phyloP scores from a whole-genome alignment of 1,284 basidiomycete species.

The Tilletia setariae region DNA sequence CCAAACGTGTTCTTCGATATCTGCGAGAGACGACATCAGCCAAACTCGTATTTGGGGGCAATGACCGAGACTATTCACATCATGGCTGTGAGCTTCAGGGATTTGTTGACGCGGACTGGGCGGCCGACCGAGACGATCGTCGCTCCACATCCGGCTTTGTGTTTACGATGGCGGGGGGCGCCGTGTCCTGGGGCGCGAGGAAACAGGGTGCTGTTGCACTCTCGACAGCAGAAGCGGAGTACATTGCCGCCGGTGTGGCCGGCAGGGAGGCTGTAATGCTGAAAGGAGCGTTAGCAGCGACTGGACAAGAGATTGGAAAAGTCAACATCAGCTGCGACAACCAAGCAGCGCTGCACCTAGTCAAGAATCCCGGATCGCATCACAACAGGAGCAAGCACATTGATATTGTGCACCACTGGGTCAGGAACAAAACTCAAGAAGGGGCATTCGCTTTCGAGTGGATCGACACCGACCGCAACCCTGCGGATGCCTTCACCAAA shows the following conservation, averaged over 20 bases:
- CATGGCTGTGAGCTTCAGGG: neutral
- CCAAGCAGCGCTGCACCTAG: neutral
- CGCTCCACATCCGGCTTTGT: conserved; percentile 21
- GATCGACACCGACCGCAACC: neutral
- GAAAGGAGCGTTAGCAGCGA: neutral
- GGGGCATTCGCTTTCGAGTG: neutral
- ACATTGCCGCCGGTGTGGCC: conserved; percentile 15
- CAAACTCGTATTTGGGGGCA: neutral
- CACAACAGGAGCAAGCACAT: conserved; percentile 15
- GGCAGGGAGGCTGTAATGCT: conserved; percentile 13
- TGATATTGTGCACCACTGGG: conserved; percentile 9
- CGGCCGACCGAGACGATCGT: conserved; percentile 16
- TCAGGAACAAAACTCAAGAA: conserved; percentile 4
- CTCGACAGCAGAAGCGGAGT: conserved; percentile 25
- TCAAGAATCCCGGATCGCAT: neutral
- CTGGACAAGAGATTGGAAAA: neutral
- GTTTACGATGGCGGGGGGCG: conserved; percentile 14
- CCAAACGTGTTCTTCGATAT: conserved; percentile 8
- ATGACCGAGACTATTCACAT: neutral
- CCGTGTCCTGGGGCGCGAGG: conserved; percentile 16
- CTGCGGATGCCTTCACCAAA: conserved; percentile 16
- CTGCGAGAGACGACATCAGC: neutral
- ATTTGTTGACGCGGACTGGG: conserved; percentile 24
- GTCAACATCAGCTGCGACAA: conserved; percentile 13
- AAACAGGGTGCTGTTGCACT: conserved; percentile 19